Conservation (phyloP, 805 yeast species). For the Yarrowia osloensis region DNA sequence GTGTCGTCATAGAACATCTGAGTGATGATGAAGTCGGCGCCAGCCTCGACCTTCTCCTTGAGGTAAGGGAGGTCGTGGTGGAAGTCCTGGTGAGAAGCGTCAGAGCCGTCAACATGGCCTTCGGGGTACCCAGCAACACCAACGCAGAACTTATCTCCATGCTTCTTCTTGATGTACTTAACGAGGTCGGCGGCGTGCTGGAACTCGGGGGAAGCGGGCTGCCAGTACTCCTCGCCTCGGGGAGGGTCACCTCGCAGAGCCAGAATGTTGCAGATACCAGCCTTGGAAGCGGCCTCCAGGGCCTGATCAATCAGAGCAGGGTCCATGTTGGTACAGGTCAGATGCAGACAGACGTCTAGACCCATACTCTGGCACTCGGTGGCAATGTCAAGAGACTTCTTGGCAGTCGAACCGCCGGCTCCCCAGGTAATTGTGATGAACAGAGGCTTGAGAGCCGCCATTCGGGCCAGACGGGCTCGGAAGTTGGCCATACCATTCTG, state of each 20-base stretch:
- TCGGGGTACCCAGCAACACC: slow-evolving; percentile 99
- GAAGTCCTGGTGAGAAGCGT: slow-evolving; percentile 63
- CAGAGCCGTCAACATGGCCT: slow-evolving; percentile 91
- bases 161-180: slow-evolving; percentile 64
- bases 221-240: slow-evolving; percentile 65
- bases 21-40: slow-evolving; percentile 91
- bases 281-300: slow-evolving; percentile 62
- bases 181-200: slow-evolving; percentile 84
- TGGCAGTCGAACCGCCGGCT: slow-evolving; percentile 94
- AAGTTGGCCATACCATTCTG: slow-evolving; percentile 81
- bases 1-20: slow-evolving; percentile 89
- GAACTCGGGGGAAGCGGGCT: slow-evolving; percentile 56
- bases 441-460: slow-evolving; percentile 83
- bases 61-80: slow-evolving; percentile 73
- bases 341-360: slow-evolving; percentile 88
- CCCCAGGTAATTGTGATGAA: slow-evolving; percentile 98
- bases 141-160: slow-evolving; percentile 83
- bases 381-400: slow-evolving; percentile 82
- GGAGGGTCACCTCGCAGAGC: slow-evolving; percentile 98
- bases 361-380: slow-evolving; percentile 70
- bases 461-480: slow-evolving; percentile 81
- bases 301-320: slow-evolving; percentile 76
- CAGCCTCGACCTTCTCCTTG: slow-evolving; percentile 84
- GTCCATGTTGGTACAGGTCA: slow-evolving; percentile 94
- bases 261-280: slow-evolving; percentile 84